phyloP scores from a whole-genome alignment of 257 asterid genomes.

The Nicotiana obtusifolia region DNA sequence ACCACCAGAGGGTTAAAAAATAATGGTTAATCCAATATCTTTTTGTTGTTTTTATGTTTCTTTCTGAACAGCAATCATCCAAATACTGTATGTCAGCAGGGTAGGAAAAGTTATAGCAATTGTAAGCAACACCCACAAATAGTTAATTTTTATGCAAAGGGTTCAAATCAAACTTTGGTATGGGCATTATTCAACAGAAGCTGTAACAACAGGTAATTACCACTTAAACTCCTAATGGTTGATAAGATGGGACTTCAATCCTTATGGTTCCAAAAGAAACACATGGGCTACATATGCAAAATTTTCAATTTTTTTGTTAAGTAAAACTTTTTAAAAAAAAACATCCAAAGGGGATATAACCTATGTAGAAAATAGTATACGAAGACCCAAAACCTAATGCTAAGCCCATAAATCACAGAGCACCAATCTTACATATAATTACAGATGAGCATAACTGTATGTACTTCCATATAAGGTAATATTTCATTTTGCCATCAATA shows the following conservation, averaged over 20 bases:
- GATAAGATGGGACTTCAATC: not conserved
- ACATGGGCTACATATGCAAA: not conserved
- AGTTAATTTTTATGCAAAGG: not conserved
- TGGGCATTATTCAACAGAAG: not conserved
- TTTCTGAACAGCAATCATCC: not conserved
- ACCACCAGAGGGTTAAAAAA: slow-evolving; percentile 10
- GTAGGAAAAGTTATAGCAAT: not conserved
- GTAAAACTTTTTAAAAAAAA: not conserved
- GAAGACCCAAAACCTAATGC: not conserved
- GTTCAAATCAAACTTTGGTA: not conserved
- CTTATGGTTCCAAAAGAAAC: not conserved
- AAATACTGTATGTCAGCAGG: not conserved
- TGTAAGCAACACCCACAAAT: not conserved
- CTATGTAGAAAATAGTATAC: not conserved
- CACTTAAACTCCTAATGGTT: not conserved
- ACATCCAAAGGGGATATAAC: not conserved
- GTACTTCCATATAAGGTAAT: not conserved
- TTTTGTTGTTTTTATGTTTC: not conserved
- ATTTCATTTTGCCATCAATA: not conserved
- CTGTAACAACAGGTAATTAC: not conserved
- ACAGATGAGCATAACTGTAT: not conserved
- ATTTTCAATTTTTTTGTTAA: not conserved
- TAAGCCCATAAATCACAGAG: not conserved
- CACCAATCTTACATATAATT: not conserved
- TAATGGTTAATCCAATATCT: not conserved